Percentiles rank a stretch among this genome's conserved stretches.
These are phyloP conservation scores for Ophiocordyceps camponoti-leonardi DNA, from an alignment of 2,329 filamentous ascomycete genomes.

Conservation along the genomic window DNA sequence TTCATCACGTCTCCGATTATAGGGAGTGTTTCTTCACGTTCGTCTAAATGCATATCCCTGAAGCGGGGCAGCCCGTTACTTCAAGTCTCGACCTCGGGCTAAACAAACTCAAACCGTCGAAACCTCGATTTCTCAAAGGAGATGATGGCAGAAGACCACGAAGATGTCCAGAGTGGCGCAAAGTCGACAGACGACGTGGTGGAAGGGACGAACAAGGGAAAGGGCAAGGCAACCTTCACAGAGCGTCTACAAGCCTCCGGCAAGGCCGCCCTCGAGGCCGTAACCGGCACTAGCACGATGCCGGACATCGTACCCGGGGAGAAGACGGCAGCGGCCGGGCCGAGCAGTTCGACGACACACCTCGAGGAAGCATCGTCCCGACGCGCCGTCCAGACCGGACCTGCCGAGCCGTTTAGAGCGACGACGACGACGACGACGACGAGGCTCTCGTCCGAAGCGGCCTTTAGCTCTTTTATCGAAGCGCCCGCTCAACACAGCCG, in stretches of 20 bases:
- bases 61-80: no score
- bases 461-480: conserved; percentile 1
- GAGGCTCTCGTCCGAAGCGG: background rate
- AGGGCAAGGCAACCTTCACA: conserved; percentile 3
- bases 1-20: no score
- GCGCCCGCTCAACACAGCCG: background rate
- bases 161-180: background rate
- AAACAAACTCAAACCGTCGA: no score
- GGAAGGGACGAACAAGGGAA: conserved; percentile 4
- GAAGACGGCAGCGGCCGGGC: conserved; percentile 5
- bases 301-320: conserved; percentile 4
- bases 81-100: no score
- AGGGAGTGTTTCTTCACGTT: no score
- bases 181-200: background rate
- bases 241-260: conserved; percentile 12
- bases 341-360: background rate
- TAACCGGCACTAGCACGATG: conserved; percentile 5
- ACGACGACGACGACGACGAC: background rate
- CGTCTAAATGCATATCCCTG: no score
- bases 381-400: background rate
- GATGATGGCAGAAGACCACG: no score
- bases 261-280: conserved; percentile 9
- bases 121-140: no score
- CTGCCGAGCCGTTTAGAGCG: background rate
- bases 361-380: conserved; percentile 1